These are phyloP conservation scores for Colletotrichum phormii DNA, from an alignment of 2,329 filamentous ascomycete genomes.

Conservation along the genomic window DNA sequence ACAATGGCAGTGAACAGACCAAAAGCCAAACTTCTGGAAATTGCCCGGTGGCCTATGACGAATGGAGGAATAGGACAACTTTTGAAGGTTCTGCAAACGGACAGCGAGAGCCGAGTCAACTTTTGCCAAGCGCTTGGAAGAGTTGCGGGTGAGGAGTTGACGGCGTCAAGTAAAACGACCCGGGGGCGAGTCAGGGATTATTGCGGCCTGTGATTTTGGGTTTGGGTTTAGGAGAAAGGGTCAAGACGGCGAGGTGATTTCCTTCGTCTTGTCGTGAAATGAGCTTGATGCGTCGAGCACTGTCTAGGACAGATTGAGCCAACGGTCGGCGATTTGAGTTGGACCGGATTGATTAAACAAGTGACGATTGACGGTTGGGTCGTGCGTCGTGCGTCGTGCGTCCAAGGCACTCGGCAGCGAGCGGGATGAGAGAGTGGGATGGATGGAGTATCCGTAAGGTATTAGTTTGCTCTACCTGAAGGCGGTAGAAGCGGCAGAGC, in stretches of 20 bases:
- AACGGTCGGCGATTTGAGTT: conserved; percentile 9
- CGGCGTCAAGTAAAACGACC: conserved; percentile 34
- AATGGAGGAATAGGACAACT: conserved; percentile 23
- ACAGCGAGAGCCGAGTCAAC: conserved; percentile 17
- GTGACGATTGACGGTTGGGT: conserved; percentile 23
- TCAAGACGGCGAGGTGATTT: conserved; percentile 15
- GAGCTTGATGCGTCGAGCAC: conserved; percentile 15
- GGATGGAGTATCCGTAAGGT: background rate
- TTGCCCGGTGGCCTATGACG: conserved; percentile 18
- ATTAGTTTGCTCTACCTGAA: conserved; percentile 14
- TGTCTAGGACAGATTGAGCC: conserved; percentile 32
- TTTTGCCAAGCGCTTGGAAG: conserved; percentile 12
- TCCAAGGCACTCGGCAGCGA: background rate
- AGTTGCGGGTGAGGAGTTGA: conserved; percentile 27
- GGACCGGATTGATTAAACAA: conserved; percentile 25
- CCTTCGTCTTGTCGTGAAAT: conserved; percentile 10
- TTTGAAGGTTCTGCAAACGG: conserved; percentile 35
- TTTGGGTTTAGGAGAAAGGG: conserved; percentile 1
- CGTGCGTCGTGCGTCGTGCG: conserved; percentile 1
- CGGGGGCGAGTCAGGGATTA: conserved; percentile 28
- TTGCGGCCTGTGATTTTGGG: background rate
- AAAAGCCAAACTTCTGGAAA: conserved; percentile 20
- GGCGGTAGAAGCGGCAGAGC: conserved; percentile 29
- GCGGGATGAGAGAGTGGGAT: background rate
- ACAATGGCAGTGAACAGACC: conserved; percentile 22